These are phyloP conservation scores for Crotalaria pallida DNA, from an alignment of 306 rosid genomes.

Conservation along the genomic window DNA sequence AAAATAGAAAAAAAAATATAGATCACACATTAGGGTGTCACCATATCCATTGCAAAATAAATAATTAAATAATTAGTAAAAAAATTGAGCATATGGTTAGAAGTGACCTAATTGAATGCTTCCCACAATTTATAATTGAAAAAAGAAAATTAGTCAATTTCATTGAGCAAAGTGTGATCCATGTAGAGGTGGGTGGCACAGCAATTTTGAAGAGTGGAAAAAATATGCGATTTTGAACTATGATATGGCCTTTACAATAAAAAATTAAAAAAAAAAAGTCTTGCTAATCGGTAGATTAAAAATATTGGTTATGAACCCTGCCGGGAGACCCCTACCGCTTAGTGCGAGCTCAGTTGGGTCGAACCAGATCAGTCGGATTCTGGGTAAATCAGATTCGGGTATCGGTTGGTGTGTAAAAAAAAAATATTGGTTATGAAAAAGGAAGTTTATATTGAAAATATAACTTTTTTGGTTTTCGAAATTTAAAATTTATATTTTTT, in stretches of 20 bases:
- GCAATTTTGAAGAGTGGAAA: conserved; percentile 5
- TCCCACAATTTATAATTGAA: conserved; percentile 13
- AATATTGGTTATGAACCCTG: no score
- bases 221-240: conserved; percentile 8
- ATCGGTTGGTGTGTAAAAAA: no score
- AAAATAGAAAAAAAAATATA: conserved; percentile 7
- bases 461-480: no score
- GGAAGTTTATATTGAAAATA: no score
- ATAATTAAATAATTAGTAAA: conserved; percentile 1
- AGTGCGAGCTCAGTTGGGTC: no score
- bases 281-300: no score
- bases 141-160: conserved; percentile 25
- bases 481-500: no score
- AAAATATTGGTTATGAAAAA: no score
- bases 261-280: background rate
- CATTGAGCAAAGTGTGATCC: conserved; percentile 5
- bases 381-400: no score
- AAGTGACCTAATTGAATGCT: conserved; percentile 27
- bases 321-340: no score
- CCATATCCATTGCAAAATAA: conserved; percentile 19
- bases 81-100: background rate
- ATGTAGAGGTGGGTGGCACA: conserved; percentile 21
- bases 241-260: background rate
- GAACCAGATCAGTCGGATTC: no score
- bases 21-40: conserved; percentile 22